Evolutionary conservation across 2,329 filamentous ascomycete species (phyloP).

Genomic region (Fusarium concolor): DNA sequence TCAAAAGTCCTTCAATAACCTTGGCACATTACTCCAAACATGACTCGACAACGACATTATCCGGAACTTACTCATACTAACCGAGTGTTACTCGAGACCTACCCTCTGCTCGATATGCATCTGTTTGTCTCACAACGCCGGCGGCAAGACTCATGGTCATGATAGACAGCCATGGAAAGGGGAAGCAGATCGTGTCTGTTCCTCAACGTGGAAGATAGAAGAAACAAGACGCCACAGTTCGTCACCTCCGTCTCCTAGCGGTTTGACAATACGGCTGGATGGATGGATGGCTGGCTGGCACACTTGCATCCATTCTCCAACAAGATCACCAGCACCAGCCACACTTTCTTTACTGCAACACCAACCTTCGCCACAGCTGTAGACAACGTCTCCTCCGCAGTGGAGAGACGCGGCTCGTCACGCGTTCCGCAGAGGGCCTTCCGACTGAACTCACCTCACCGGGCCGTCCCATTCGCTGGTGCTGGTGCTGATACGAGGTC

Average conservation of each 20-base stretch:
- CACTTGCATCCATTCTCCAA: conserved; percentile 28
- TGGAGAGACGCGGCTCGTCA: conserved; percentile 39
- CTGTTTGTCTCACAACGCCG: neutral
- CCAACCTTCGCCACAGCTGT: conserved; percentile 12
- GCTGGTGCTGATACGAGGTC: conserved; percentile 36
- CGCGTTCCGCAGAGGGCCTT: conserved; percentile 23
- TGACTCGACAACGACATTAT: neutral
- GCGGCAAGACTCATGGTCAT: neutral
- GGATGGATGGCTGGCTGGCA: conserved; percentile 12
- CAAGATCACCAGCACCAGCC: conserved; percentile 23
- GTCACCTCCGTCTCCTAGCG: conserved; percentile 6
- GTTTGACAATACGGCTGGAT: conserved; percentile 10
- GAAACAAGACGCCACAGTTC: conserved; percentile 28
- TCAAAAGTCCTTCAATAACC: conserved; percentile 15
- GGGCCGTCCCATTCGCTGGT: conserved; percentile 37
- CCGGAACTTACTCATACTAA: neutral
- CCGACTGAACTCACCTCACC: conserved; percentile 23
- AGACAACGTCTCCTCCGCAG: conserved; percentile 23
- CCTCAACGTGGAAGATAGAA: conserved; percentile 12
- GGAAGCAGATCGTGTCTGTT: conserved; percentile 9
- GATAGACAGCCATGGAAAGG: neutral
- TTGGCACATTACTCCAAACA: neutral
- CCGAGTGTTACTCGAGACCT: conserved; percentile 11
- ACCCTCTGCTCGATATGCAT: neutral
- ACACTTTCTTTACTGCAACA: conserved; percentile 10